Evolutionary conservation across 2,329 filamentous ascomycete genomes (phyloP).

Genomic region (Botrytis aclada): DNA sequence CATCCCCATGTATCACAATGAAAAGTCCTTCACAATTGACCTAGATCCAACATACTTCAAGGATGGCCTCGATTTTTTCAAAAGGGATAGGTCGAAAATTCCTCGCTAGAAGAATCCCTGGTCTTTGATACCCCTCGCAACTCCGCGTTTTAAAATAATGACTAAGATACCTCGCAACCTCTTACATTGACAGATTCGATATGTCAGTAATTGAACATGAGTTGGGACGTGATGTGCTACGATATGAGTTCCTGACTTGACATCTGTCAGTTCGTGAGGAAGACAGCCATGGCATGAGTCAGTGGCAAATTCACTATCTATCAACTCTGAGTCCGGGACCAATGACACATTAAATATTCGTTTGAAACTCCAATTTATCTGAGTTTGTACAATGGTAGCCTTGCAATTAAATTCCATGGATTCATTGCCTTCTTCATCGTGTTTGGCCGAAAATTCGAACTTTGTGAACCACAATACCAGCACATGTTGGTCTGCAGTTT

Average conservation of each 20-base stretch:
- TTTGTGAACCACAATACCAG: not conserved
- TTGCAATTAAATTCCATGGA: no score
- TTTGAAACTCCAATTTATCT: not conserved
- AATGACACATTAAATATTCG: no score
- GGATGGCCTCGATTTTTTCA: not conserved
- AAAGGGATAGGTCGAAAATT: not conserved
- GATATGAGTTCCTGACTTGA: not conserved
- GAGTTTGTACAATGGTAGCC: no score
- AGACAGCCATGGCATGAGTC: no score
- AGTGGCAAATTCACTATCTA: not conserved
- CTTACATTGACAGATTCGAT: not conserved
- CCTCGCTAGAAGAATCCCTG: not conserved
- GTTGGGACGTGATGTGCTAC: not conserved
- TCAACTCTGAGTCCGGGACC: not conserved
- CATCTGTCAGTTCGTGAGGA: not conserved
- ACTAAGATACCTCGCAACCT: not conserved
- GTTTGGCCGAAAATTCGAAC: not conserved
- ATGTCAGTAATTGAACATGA: not conserved
- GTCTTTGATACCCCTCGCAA: not conserved
- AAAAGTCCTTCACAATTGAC: not conserved
- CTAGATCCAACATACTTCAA: not conserved
- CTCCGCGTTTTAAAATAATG: not conserved
- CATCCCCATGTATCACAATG: not conserved
- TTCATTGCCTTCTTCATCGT: no score
- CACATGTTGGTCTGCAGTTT: not conserved